Conservation (phyloP, 345 rosid species). For the Lepidium africanum region DNA sequence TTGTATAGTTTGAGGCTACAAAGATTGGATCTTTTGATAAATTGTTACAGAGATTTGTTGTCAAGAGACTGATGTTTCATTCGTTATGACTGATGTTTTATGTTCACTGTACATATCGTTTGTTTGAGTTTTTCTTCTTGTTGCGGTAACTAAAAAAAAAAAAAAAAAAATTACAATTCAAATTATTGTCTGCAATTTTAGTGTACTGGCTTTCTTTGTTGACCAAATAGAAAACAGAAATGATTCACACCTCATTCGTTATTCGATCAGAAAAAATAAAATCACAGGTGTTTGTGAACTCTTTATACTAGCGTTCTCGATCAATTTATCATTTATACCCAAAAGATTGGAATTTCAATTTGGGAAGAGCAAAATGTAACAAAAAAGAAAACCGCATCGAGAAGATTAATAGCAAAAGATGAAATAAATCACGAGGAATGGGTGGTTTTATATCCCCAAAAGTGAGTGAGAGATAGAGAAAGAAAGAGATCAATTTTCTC, state of each 20-base stretch:
- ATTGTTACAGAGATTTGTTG: neutral
- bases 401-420: constrained; percentile 6
- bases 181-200: too few relatives aligned
- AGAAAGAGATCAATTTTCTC: neutral
- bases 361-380: neutral
- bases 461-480: neutral
- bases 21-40: neutral
- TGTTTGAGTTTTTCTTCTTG: neutral
- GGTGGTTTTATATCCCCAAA: constrained; percentile 4
- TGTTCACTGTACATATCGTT: neutral
- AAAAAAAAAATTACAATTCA: too few relatives aligned
- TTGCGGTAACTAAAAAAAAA: neutral
- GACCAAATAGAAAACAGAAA: too few relatives aligned
- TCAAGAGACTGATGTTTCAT: neutral
- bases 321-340: neutral
- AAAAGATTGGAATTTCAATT: neutral
- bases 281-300: neutral
- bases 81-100: neutral
- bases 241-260: neutral
- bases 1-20: constrained; percentile 16
- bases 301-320: constrained; percentile 2
- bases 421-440: constrained; percentile 18
- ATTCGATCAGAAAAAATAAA: neutral
- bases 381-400: neutral
- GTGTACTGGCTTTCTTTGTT: too few relatives aligned